Evolutionary conservation across 805 yeast genomes (phyloP).

Genomic region (Candida oleophila): DNA sequence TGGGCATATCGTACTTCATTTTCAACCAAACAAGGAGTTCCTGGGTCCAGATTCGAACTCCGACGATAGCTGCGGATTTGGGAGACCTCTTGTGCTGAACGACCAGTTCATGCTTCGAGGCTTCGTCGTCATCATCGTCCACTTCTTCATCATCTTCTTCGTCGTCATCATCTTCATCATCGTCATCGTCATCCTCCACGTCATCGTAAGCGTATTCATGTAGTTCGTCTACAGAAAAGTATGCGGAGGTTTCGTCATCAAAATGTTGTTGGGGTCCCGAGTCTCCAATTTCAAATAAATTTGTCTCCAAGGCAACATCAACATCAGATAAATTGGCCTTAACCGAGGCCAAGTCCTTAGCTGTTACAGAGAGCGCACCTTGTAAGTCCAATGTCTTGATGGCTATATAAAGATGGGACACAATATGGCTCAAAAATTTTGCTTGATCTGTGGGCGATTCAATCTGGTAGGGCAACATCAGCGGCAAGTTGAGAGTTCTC

Average conservation of each 20-base stretch:
- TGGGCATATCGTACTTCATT: constrained; percentile 79
- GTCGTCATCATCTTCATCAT: constrained; percentile 37
- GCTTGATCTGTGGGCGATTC: constrained; percentile 71
- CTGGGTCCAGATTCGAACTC: constrained; percentile 82
- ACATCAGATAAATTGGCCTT: constrained; percentile 32
- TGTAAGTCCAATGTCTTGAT: constrained; percentile 70
- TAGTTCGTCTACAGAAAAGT: constrained; percentile 17
- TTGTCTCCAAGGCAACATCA: constrained; percentile 55
- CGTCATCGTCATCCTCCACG: constrained; percentile 37
- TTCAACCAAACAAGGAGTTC: constrained; percentile 77
- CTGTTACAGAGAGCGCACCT: constrained; percentile 65
- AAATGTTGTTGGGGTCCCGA: not conserved
- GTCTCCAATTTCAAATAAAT: constrained; percentile 36
- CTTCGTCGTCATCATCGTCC: constrained; percentile 32
- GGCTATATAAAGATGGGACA: constrained; percentile 77
- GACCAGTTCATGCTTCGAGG: constrained; percentile 31
- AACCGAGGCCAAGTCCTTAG: constrained; percentile 59
- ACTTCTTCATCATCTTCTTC: constrained; percentile 44
- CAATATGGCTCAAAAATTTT: constrained; percentile 73
- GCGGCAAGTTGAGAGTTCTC: constrained; percentile 41
- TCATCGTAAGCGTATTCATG: constrained; percentile 17
- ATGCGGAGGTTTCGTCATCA: constrained; percentile 16
- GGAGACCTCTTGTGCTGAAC: constrained; percentile 62
- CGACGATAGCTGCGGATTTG: constrained; percentile 68
- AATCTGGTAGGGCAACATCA: constrained; percentile 67